These are phyloP conservation scores for Venustampulla echinocandica DNA, from an alignment of 495 filamentous ascomycete species.

Conservation along the genomic window DNA sequence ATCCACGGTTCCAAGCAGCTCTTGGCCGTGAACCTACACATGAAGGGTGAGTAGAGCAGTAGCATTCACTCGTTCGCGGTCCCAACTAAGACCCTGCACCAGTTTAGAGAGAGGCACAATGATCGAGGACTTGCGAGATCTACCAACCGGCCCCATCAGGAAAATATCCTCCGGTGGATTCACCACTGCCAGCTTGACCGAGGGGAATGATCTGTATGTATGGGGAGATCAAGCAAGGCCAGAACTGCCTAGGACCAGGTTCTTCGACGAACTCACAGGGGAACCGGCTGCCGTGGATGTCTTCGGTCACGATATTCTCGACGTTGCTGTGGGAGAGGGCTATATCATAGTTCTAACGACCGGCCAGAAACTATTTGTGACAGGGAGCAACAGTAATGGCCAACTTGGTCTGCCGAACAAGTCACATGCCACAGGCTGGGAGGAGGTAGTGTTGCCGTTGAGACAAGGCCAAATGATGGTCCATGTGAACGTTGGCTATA, in stretches of 20 bases:
- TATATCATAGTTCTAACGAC: conserved; percentile 49
- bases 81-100: no score
- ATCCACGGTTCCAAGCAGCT: conserved; percentile 41
- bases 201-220: conserved; percentile 50
- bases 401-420: conserved; percentile 43
- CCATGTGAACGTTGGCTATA: conserved; percentile 37
- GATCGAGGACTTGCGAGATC: conserved; percentile 38
- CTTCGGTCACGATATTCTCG: conserved; percentile 38
- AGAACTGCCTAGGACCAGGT: conserved; percentile 20
- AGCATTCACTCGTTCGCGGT: no score
- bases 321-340: conserved; percentile 48
- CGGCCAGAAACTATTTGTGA: conserved; percentile 41
- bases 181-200: conserved; percentile 46
- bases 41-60: conserved; percentile 30
- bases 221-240: conserved; percentile 44
- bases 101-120: no score
- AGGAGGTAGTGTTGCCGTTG: conserved; percentile 26
- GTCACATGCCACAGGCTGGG: conserved; percentile 17
- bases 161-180: conserved; percentile 49
- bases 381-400: conserved; percentile 47
- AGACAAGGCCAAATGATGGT: conserved; percentile 21
- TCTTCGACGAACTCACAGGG: not conserved
- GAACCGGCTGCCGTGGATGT: conserved; percentile 27
- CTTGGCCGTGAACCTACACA: conserved; percentile 35
- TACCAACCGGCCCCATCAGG: conserved; percentile 41